phyloP scores from a whole-genome alignment of 164 flowering plant species.

The Magnolia officinalis region DNA sequence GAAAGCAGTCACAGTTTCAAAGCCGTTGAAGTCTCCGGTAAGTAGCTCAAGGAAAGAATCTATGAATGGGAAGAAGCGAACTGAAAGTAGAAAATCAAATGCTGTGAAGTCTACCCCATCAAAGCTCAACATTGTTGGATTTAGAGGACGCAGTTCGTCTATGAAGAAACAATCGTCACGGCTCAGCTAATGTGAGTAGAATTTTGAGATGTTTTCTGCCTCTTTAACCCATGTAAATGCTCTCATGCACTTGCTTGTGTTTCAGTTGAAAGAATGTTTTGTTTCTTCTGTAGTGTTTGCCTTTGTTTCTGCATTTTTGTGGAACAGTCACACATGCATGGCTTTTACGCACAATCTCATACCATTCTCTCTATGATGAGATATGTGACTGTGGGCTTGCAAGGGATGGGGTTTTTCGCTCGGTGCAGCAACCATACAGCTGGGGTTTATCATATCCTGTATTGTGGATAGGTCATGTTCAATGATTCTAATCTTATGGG shows the following conservation, averaged over 20 bases:
- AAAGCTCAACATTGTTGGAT: constrained; percentile 74
- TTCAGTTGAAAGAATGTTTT: background rate
- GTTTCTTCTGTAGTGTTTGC: background rate
- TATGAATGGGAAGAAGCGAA: constrained; percentile 28
- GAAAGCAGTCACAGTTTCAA: constrained; percentile 24
- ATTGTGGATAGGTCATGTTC: no score
- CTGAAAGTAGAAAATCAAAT: constrained; percentile 22
- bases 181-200: constrained; percentile 16
- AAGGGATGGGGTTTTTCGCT: no score
- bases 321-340: background rate
- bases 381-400: no score
- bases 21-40: constrained; percentile 21
- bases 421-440: no score
- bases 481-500: no score
- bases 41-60: constrained; percentile 25
- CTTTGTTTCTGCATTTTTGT: background rate
- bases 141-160: constrained; percentile 60
- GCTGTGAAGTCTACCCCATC: constrained; percentile 21
- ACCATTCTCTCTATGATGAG: background rate
- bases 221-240: background rate
- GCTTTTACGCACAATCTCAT: background rate
- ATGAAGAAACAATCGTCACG: constrained; percentile 25
- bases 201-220: background rate
- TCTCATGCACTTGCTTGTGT: background rate
- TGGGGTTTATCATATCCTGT: no score